Evolutionary conservation across 108 stramenopile species (phyloP).

Genomic region (Cyclostephanos invisitatus): DNA sequence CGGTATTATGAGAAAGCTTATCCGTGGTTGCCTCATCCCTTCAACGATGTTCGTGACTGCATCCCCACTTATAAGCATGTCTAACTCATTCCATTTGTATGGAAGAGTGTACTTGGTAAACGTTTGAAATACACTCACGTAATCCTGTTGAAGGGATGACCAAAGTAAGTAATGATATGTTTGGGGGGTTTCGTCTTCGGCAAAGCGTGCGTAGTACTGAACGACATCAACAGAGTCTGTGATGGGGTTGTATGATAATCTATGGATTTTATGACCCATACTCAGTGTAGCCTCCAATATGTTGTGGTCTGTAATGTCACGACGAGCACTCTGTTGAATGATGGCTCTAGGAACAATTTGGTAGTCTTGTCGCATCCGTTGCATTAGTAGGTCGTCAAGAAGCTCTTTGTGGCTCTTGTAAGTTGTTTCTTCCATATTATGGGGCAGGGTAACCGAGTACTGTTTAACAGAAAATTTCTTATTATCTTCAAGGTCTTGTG

Average conservation of each 20-base stretch:
- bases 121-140: conserved; percentile 66
- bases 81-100: conserved; percentile 85
- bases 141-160: conserved; percentile 56
- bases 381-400: conserved; percentile 59
- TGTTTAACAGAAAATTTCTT: conserved; percentile 70
- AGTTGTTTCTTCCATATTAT: conserved; percentile 65
- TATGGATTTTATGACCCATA: conserved; percentile 88
- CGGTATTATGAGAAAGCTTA: conserved; percentile 81
- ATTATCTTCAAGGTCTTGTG: conserved; percentile 71
- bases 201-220: conserved; percentile 67
- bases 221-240: conserved; percentile 80
- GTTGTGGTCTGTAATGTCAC: conserved; percentile 45
- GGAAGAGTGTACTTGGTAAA: conserved; percentile 81
- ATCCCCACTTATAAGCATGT: conserved; percentile 83
- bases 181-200: conserved; percentile 64
- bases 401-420: conserved; percentile 81
- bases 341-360: conserved; percentile 77
- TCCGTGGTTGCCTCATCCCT: conserved; percentile 69
- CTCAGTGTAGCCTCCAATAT: conserved; percentile 54
- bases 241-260: conserved; percentile 71
- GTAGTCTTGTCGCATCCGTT: conserved; percentile 91
- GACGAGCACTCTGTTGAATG: conserved; percentile 49
- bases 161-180: conserved; percentile 57
- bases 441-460: conserved; percentile 73
- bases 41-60: conserved; percentile 58